Evolutionary conservation across 164 flowering plant species (phyloP).

Genomic region (Santalum album): DNA sequence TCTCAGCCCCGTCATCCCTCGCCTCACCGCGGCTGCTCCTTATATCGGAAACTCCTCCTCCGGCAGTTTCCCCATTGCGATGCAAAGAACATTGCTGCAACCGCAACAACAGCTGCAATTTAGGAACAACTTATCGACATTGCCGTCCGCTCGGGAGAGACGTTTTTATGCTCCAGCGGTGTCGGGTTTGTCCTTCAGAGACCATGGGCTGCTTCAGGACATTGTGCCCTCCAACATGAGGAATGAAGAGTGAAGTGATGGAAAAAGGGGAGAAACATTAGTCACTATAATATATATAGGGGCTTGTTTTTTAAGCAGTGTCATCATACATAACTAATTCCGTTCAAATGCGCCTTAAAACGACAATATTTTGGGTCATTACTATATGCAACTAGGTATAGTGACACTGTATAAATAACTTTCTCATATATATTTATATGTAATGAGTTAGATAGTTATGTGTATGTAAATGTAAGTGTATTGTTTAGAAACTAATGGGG

Average conservation of each 20-base stretch:
- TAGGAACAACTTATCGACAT: neutral
- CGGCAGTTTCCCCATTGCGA: neutral
- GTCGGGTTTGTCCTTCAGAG: slow-evolving; percentile 17
- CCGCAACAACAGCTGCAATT: neutral
- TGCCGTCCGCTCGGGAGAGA: slow-evolving; percentile 3
- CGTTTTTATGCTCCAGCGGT: slow-evolving; percentile 11
- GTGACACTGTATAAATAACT: no score
- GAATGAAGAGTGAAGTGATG: slow-evolving; percentile 21
- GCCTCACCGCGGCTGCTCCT: slow-evolving; percentile 13
- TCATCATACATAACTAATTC: no score
- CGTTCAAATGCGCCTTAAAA: no score
- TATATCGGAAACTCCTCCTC: slow-evolving; percentile 8
- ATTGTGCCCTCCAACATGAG: slow-evolving; percentile 33
- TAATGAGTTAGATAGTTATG: no score
- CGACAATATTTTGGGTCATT: no score
- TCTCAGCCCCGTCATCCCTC: slow-evolving; percentile 34
- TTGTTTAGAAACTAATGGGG: no score
- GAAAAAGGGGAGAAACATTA: neutral
- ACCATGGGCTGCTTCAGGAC: slow-evolving; percentile 57
- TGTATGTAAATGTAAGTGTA: no score
- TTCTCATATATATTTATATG: no score
- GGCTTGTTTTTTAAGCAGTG: neutral
- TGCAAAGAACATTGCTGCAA: slow-evolving; percentile 3
- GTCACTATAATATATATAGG: neutral
- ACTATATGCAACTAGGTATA: no score